Evolutionary conservation across 1,284 basidiomycete species (phyloP).

Genomic region (Leucoagaricus sp.): DNA sequence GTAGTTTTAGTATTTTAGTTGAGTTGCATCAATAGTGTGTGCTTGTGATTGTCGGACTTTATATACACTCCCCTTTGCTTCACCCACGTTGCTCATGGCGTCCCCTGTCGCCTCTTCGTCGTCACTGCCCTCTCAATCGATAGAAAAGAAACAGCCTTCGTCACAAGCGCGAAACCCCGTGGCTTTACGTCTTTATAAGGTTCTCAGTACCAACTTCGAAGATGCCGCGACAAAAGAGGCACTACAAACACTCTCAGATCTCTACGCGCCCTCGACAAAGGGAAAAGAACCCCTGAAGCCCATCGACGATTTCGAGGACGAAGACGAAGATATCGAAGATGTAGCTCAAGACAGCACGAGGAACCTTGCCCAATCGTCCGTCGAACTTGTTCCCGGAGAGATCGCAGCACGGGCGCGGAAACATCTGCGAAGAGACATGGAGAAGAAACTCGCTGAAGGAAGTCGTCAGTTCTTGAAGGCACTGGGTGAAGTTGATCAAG

Average conservation of each 20-base stretch:
- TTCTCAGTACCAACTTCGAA: conserved; percentile 82
- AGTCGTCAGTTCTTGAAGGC: conserved; percentile 82
- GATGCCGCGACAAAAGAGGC: conserved; percentile 81
- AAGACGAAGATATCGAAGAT: conserved; percentile 29
- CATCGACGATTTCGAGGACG: conserved; percentile 30
- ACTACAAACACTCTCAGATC: conserved; percentile 78
- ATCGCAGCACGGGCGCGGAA: conserved; percentile 72
- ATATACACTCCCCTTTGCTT: not conserved
- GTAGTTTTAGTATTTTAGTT: no score
- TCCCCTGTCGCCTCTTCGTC: conserved; percentile 11
- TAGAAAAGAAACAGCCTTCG: conserved; percentile 3
- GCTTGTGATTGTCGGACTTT: not conserved
- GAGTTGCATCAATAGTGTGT: no score
- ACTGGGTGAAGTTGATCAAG: conserved; percentile 86
- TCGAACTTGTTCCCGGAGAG: conserved; percentile 44
- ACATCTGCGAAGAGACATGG: conserved; percentile 82
- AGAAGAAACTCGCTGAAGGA: conserved; percentile 76
- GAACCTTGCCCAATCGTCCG: conserved; percentile 13
- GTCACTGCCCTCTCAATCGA: conserved; percentile 14
- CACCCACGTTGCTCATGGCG: conserved; percentile 1
- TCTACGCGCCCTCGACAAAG: conserved; percentile 55
- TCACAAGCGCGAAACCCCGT: conserved; percentile 57
- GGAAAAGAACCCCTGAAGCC: conserved; percentile 23
- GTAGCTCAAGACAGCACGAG: conserved; percentile 13
- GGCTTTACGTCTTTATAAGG: conserved; percentile 84